phyloP scores from a whole-genome alignment of 2,329 filamentous ascomycete species.

The Aspergillus sp. region DNA sequence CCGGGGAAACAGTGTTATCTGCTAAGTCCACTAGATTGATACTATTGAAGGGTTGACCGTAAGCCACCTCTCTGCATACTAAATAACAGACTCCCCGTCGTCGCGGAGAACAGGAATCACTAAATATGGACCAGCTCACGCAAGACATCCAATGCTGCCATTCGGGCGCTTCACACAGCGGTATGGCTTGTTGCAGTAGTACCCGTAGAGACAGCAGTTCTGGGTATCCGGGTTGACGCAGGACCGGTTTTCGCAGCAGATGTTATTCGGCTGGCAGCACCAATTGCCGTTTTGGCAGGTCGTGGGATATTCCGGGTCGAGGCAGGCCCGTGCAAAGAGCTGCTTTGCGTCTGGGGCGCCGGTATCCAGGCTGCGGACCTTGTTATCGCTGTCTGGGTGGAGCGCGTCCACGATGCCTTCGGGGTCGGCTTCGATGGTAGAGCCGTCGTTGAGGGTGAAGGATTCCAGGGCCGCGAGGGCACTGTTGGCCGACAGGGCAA shows the following conservation, averaged over 20 bases:
- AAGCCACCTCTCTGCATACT: no score
- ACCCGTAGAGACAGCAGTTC: slow-evolving; percentile 3
- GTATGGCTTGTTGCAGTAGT: slow-evolving; percentile 3
- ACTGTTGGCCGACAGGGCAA: neutral
- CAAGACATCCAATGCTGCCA: slow-evolving; percentile 5
- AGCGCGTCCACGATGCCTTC: neutral
- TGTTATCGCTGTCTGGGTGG: neutral
- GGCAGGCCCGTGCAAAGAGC: neutral
- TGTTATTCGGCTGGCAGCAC: neutral
- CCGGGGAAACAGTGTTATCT: no score
- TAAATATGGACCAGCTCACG: no score
- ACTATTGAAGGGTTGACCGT: no score
- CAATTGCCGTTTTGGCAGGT: neutral
- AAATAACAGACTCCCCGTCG: no score
- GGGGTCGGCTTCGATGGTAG: neutral
- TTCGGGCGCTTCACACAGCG: neutral
- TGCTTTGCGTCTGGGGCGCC: neutral
- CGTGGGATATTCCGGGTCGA: neutral
- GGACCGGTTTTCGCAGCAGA: neutral
- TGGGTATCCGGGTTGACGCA: neutral
- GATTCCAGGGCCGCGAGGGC: neutral
- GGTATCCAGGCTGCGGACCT: neutral
- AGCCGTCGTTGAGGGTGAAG: neutral
- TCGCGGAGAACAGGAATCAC: no score
- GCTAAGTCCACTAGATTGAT: no score